phyloP scores from a whole-genome alignment of 2,329 filamentous ascomycete genomes.

The Exophiala sp. region DNA sequence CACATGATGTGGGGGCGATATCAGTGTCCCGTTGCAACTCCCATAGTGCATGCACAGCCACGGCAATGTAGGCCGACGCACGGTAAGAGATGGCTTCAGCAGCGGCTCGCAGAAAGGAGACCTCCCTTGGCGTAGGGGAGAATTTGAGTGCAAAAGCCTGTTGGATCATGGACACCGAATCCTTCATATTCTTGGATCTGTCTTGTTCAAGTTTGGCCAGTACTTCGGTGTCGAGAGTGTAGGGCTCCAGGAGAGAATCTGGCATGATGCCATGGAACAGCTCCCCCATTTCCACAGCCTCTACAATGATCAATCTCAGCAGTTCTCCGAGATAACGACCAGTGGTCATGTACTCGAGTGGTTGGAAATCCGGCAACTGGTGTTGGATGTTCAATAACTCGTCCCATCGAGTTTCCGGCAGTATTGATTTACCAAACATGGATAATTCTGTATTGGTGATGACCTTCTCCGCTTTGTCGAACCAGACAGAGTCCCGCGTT shows the following conservation, averaged over 20 bases:
- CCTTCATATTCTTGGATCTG: constrained; percentile 34
- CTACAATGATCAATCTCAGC: constrained; percentile 54
- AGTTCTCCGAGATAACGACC: constrained; percentile 61
- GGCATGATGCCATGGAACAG: constrained; percentile 55
- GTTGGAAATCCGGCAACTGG: constrained; percentile 56
- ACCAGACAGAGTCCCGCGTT: constrained; percentile 49
- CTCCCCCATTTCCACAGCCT: constrained; percentile 51
- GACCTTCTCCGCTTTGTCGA: constrained; percentile 53
- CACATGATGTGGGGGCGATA: constrained; percentile 28
- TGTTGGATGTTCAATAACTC: constrained; percentile 54
- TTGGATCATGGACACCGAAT: constrained; percentile 44
- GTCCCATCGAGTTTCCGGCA: constrained; percentile 58
- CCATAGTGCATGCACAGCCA: constrained; percentile 59
- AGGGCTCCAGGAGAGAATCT: constrained; percentile 50
- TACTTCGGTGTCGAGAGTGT: constrained; percentile 55
- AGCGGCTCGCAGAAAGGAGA: constrained; percentile 51
- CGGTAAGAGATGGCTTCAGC: constrained; percentile 52
- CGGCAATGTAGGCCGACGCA: constrained; percentile 57
- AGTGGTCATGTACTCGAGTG: constrained; percentile 59
- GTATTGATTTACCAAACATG: constrained; percentile 56
- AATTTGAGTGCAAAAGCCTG: constrained; percentile 47
- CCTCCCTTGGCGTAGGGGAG: constrained; percentile 45
- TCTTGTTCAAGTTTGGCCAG: constrained; percentile 53
- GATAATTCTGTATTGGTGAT: constrained; percentile 61
- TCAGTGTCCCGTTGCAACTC: constrained; percentile 49